Evolutionary conservation across 139 green algal species (phyloP), one percentile per base, ranked within the genome.

Genomic region (Desmodesmus armatus): DNA sequence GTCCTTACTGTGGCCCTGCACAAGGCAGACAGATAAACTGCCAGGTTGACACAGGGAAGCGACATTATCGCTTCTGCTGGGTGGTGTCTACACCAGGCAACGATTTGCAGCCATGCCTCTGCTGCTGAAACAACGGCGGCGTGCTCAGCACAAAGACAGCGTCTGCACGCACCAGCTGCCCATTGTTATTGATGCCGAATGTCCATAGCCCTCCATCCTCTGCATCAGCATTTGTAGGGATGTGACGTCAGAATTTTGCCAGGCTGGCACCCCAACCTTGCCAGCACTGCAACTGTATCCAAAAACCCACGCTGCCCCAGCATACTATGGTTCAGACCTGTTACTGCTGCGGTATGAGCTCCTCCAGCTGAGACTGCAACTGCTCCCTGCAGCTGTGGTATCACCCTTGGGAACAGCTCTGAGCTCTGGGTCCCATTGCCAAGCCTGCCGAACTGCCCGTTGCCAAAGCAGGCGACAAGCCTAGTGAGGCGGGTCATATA

Each of bases 141-240:
- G 47, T 55, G 7, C 7, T 55, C 47, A 55, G 9, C 47, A 55
- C 9, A 55, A 13, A 55, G 47, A 7, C 13, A 21, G 13, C 9
- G 47, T 7, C 7, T 13, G 11, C 60, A 33, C 60, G 71, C 27
- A 93, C 92, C 21, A 97, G 87, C 83, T 96, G 92, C 0, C 90
- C 92, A 55, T 85, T 73, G 41, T 91, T 85, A 60, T 97, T 97
- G 27, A 95, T 80, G 2, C 94, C 94, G 77, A 94, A 94, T 1
- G 90, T 94, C 78, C 92, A 92, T 15, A 96, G 73, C 1, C 75
- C 72, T 17, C 94, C 94, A 63, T 94, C 87, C 31, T 87, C 92
- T 91, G 88, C 72, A 41, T 13, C 4, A 33, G 51, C 41, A 53
- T 49, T 17, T 31, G 33, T n/a, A 44, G 3, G 15, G 33, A 43